Conservation (phyloP, 2,329 filamentous ascomycete species). For the Ampelomyces quisqualis region DNA sequence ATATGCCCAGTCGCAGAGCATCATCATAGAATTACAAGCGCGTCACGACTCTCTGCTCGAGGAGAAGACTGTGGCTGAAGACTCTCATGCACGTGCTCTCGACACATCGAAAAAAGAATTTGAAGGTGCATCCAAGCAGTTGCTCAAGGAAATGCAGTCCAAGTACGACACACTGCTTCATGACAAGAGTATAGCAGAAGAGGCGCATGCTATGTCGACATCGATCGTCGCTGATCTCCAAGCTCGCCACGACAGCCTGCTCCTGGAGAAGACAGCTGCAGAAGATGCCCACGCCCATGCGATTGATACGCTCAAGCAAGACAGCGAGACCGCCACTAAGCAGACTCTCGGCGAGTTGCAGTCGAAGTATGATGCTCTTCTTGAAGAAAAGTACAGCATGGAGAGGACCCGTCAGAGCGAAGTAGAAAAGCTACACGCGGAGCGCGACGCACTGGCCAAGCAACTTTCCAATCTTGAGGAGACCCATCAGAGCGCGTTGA, state of each 20-base stretch:
- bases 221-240: slow-evolving; percentile 16
- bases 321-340: slow-evolving; percentile 25
- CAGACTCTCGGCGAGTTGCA: slow-evolving; percentile 13
- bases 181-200: slow-evolving; percentile 21
- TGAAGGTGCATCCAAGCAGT: slow-evolving; percentile 28
- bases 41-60: slow-evolving; percentile 31
- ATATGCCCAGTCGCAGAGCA: slow-evolving; percentile 24
- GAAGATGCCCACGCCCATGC: slow-evolving; percentile 28
- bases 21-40: slow-evolving; percentile 34
- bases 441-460: slow-evolving; percentile 21
- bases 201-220: slow-evolving; percentile 13
- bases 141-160: slow-evolving; percentile 29
- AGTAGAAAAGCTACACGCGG: slow-evolving; percentile 17
- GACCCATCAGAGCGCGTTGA: slow-evolving; percentile 16
- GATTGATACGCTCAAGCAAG: slow-evolving; percentile 30
- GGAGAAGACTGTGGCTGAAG: slow-evolving; percentile 34
- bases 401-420: slow-evolving; percentile 22
- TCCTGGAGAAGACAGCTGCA: slow-evolving; percentile 30
- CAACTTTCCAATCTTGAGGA: slow-evolving; percentile 28
- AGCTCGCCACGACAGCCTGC: slow-evolving; percentile 25
- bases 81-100: slow-evolving; percentile 31
- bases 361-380: slow-evolving; percentile 17
- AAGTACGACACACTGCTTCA: slow-evolving; percentile 24
- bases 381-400: slow-evolving; percentile 19
- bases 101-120: slow-evolving; percentile 36